Conservation (phyloP, 2,329 filamentous ascomycete genomes). For the Xylaria sp. region DNA sequence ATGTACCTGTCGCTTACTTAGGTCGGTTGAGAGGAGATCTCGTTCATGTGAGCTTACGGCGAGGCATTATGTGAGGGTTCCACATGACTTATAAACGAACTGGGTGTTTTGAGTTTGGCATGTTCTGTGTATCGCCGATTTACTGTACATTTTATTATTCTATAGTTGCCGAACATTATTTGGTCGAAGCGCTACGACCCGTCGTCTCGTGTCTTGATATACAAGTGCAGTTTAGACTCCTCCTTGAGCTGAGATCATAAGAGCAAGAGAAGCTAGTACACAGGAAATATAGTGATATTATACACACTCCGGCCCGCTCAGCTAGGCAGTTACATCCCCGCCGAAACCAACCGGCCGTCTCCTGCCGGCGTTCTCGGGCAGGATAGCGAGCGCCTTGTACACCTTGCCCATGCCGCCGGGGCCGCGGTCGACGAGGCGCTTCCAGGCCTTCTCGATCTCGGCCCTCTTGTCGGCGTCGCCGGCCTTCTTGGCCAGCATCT, state of each 20-base stretch:
- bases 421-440: conserved; percentile 80
- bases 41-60: not conserved
- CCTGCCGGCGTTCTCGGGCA: conserved; percentile 77
- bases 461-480: conserved; percentile 54
- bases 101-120: not conserved
- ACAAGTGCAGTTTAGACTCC: not conserved
- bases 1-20: conserved; percentile 21
- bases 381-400: conserved; percentile 90
- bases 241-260: not conserved
- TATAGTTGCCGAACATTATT: not conserved
- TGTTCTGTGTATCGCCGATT: not conserved
- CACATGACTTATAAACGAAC: not conserved
- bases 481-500: conserved; percentile 63
- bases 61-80: conserved; percentile 18
- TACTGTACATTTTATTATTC: not conserved
- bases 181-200: not conserved
- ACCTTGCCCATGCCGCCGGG: conserved; percentile 90
- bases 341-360: conserved; percentile 91
- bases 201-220: not conserved
- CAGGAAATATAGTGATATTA: not conserved
- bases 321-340: conserved; percentile 59
- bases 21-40: not conserved
- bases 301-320: not conserved
- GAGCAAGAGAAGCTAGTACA: not conserved
- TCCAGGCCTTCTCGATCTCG: conserved; percentile 76